Base-by-base conservation (phyloP, 2,329 filamentous ascomycete genomes). In the Calonectria hongkongensis region DNA sequence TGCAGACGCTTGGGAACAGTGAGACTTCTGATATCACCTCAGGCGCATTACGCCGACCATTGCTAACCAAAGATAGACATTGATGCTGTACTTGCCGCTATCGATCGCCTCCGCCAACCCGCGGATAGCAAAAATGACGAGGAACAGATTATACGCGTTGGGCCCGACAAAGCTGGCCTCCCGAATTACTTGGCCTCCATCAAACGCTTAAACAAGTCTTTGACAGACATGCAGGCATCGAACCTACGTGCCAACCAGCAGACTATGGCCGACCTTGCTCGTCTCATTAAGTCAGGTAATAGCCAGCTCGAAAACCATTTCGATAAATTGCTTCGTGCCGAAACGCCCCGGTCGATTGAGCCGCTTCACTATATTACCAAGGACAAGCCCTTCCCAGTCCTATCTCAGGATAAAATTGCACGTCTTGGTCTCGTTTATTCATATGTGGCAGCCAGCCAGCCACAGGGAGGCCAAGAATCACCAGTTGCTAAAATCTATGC, bases 341-440 rank as follows among this genome's bases (percentile, higher is more conserved):
- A 98, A 78, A 95, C 96, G 47, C 93, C 94, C 16, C 91, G 91
- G 64, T 91, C 94, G 3, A 90, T 98, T 63, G 97, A 99, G 81
- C 96, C 97, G 9, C 87, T 99, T 54, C 94, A 98, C 83, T 98
- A 93, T 81, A 93, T 98, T 79, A 98, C 95, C 21, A 98, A 98
- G 84, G 91, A 95, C 87, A 90, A 88, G 82, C 91, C 94, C 1
- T 99, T 98, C 79, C 97, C 97, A 10, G 88, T 93, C 12, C 89
- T 98, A 33, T 89, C 93, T 1, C 91, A 94, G 75, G 94, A 97
- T 68, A 94, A 93, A 73, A 89, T 94, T 30, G 91, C 92, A n/a
- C 90, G 92, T 36, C 85, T 98, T 18, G 92, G 93, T 41, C 88
- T 95, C n/a, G 93, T 98, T 75, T 95, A 95, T 79, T 90, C 91